phyloP scores from a whole-genome alignment of 2,329 filamentous ascomycete species.

The Lecanicillium sp. region DNA sequence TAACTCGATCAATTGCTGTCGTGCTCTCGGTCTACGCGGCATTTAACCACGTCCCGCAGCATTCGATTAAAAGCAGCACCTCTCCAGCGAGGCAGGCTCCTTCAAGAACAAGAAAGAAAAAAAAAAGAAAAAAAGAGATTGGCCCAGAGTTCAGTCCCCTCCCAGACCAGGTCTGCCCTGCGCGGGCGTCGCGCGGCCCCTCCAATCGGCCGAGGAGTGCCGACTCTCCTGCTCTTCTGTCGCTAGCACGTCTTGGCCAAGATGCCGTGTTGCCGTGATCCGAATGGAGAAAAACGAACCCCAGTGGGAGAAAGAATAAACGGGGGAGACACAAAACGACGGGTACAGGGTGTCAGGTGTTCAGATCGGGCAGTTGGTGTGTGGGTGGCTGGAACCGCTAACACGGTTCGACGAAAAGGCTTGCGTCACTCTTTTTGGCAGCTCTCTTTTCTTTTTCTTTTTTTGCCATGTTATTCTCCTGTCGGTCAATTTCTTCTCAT shows the following conservation, averaged over 20 bases:
- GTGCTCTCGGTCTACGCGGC: too few relatives aligned
- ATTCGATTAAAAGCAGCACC: neutral
- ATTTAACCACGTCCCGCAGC: too few relatives aligned
- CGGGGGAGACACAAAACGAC: neutral
- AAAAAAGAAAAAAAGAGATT: too few relatives aligned
- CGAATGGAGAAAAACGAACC: neutral
- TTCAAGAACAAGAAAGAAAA: too few relatives aligned
- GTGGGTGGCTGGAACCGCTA: neutral
- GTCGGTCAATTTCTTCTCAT: neutral
- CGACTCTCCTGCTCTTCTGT: slow-evolving; percentile 2
- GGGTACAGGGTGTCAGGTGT: neutral
- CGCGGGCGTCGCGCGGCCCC: too few relatives aligned
- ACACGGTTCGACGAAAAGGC: slow-evolving; percentile 7
- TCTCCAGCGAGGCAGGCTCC: too few relatives aligned
- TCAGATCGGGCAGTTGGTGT: too few relatives aligned
- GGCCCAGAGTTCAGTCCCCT: too few relatives aligned
- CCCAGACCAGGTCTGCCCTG: too few relatives aligned
- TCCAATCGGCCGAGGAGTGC: slow-evolving; percentile 5
- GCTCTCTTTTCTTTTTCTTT: too few relatives aligned
- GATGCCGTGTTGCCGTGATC: slow-evolving; percentile 12
- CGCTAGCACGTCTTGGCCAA: slow-evolving; percentile 10
- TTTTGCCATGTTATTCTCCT: neutral
- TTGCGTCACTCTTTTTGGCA: slow-evolving; percentile 13
- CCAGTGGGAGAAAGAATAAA: neutral
- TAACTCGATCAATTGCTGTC: slow-evolving; percentile 2